Evolutionary conservation across 2,329 filamentous ascomycete genomes (phyloP).

Genomic region (Aspergillus fumigatus): DNA sequence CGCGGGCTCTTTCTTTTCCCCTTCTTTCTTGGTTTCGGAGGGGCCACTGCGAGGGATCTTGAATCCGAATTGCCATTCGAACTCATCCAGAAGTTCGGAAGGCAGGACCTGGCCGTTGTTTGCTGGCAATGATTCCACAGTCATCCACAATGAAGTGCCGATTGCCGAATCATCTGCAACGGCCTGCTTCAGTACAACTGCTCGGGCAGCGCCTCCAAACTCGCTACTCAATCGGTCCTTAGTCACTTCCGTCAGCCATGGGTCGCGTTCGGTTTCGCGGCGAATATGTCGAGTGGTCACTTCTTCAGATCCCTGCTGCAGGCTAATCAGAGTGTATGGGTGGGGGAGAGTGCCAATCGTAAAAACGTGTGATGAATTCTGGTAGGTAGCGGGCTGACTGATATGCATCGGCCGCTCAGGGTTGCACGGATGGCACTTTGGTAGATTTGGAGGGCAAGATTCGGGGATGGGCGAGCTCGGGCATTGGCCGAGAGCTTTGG

Average conservation of each 20-base stretch:
- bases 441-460: constrained; percentile 78
- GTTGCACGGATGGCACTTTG: constrained; percentile 70
- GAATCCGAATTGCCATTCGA: constrained; percentile 91
- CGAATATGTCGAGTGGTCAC: constrained; percentile 64
- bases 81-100: constrained; percentile 50
- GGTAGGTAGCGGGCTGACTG: constrained; percentile 61
- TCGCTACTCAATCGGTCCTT: constrained; percentile 62
- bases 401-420: constrained; percentile 62
- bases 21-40: constrained; percentile 34
- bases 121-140: constrained; percentile 57
- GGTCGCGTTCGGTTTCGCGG: constrained; percentile 66
- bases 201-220: constrained; percentile 59
- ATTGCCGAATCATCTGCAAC: constrained; percentile 65
- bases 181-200: constrained; percentile 73
- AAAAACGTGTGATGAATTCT: constrained; percentile 68
- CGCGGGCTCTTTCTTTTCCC: constrained; percentile 28
- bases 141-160: constrained; percentile 72
- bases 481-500: constrained; percentile 70
- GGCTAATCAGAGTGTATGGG: constrained; percentile 73
- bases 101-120: constrained; percentile 52
- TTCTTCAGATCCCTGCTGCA: constrained; percentile 57
- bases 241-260: constrained; percentile 71
- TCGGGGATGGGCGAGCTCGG: constrained; percentile 65
- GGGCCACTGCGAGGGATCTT: constrained; percentile 56
- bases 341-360: constrained; percentile 86